Conservation (phyloP, 1,284 basidiomycete species). For the Malassezia japonica region DNA sequence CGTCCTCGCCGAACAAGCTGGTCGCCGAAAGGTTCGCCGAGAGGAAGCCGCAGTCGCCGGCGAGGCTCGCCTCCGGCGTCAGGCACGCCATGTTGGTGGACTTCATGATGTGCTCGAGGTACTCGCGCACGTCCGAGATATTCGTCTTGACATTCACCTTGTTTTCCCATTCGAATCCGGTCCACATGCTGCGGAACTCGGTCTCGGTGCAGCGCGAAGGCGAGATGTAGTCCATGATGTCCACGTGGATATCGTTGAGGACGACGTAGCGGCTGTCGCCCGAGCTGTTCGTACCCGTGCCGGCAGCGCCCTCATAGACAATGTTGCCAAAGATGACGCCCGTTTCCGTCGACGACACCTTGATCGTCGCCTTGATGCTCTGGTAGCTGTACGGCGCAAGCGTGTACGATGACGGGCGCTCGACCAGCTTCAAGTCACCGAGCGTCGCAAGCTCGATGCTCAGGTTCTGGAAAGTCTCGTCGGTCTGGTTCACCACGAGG, state of each 20-base stretch:
- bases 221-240: conserved; percentile 99
- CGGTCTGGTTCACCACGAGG: conserved; percentile 90
- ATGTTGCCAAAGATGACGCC: conserved; percentile 98
- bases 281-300: conserved; percentile 27
- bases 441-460: conserved; percentile 95
- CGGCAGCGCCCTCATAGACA: conserved; percentile 63
- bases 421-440: conserved; percentile 93
- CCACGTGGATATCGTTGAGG: conserved; percentile 92
- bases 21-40: conserved; percentile 88
- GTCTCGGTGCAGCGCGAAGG: conserved; percentile 91
- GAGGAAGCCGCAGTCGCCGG: conserved; percentile 85
- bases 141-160: conserved; percentile 80
- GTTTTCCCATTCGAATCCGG: conserved; percentile 97
- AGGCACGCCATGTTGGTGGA: conserved; percentile 93
- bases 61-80: conserved; percentile 82
- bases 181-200: conserved; percentile 81
- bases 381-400: conserved; percentile 95
- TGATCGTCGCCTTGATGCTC: conserved; percentile 96
- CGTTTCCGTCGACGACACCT: conserved; percentile 75
- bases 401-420: conserved; percentile 83
- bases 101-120: conserved; percentile 68
- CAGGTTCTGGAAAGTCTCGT: conserved; percentile 88
- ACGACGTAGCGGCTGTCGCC: conserved; percentile 64
- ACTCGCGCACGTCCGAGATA: conserved; percentile 70
- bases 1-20: conserved; percentile 90